Evolutionary conservation across 805 yeast genomes (phyloP).

Genomic region (Dipodascopsis uninucleata): DNA sequence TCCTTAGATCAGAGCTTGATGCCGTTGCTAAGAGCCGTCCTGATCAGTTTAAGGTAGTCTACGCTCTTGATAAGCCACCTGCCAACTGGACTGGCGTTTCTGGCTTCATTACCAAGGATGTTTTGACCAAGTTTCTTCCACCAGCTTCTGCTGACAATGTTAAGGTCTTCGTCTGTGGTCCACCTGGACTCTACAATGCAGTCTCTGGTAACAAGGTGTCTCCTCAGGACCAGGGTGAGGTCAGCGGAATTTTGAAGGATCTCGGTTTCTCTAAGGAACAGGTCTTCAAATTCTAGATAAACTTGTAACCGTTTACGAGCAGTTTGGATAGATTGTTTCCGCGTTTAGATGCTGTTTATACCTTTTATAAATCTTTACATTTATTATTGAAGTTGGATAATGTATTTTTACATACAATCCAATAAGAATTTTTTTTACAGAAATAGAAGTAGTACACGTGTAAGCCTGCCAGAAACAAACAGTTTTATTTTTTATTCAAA

Average conservation of each 20-base stretch:
- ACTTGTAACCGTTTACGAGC: no score
- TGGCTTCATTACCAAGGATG: constrained; percentile 79
- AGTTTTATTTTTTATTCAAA: no score
- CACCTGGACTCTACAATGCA: constrained; percentile 85
- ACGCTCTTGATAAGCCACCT: constrained; percentile 68
- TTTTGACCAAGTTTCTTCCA: constrained; percentile 57
- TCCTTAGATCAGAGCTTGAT: constrained; percentile 76
- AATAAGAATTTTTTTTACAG: no score
- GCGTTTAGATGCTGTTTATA: no score
- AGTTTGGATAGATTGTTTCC: no score
- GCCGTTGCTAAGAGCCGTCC: constrained; percentile 56
- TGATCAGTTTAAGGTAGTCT: constrained; percentile 71
- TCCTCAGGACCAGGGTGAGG: constrained; percentile 92
- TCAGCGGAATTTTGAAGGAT: constrained; percentile 80
- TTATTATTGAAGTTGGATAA: no score
- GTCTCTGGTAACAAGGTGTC: constrained; percentile 80
- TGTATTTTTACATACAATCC: no score
- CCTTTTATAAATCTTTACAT: no score
- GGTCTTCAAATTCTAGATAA: constrained; percentile 61
- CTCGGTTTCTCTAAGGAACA: constrained; percentile 82
- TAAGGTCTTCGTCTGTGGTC: constrained; percentile 90
- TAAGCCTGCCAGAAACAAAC: no score
- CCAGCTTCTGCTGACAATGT: constrained; percentile 60
- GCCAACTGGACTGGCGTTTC: constrained; percentile 52
- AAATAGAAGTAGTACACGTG: no score